A percentile compares a stretch with the other conserved stretches of the same genome.
Conservation (phyloP, 192 early-diverging fungal species). For the Ambispora gerdemannii region DNA sequence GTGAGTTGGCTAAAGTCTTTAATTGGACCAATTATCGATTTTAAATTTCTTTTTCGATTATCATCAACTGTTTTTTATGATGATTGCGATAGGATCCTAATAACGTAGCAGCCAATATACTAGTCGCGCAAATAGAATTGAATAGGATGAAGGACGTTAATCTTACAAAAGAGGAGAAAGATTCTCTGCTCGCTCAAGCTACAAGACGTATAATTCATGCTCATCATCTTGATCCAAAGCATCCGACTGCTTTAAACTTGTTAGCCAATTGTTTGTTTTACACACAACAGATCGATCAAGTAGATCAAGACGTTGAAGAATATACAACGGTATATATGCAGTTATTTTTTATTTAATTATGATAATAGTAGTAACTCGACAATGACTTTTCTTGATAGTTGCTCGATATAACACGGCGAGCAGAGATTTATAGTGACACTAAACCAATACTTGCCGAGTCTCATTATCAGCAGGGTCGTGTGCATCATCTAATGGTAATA, state of each 20-base stretch:
- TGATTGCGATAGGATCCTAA: slow-evolving; percentile 52
- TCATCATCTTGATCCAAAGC: slow-evolving; percentile 47
- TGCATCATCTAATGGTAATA: slow-evolving; percentile 47
- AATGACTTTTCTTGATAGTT: background rate
- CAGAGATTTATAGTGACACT: slow-evolving; percentile 6
- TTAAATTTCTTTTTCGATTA: too few species aligned
- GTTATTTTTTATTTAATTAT: too few species aligned
- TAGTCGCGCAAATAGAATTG: slow-evolving; percentile 76
- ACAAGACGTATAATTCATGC: slow-evolving; percentile 49
- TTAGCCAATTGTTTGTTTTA: slow-evolving; percentile 57
- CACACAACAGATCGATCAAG: slow-evolving; percentile 39
- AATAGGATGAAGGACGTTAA: slow-evolving; percentile 63
- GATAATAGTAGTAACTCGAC: too few species aligned
- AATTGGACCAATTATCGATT: too few species aligned
- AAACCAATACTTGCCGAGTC: slow-evolving; percentile 57
- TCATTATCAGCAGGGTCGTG: slow-evolving; percentile 57
- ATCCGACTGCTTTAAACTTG: slow-evolving; percentile 52
- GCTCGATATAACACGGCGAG: slow-evolving; percentile 1
- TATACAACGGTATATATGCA: background rate
- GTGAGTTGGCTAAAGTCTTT: too few species aligned
- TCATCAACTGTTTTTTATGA: background rate
- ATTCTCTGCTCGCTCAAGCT: slow-evolving; percentile 43
- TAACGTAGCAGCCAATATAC: slow-evolving; percentile 66
- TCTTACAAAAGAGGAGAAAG: slow-evolving; percentile 39
- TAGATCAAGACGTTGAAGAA: slow-evolving; percentile 25